Conservation (phyloP, 306 rosid genomes). For the Dryas alaskensis region DNA sequence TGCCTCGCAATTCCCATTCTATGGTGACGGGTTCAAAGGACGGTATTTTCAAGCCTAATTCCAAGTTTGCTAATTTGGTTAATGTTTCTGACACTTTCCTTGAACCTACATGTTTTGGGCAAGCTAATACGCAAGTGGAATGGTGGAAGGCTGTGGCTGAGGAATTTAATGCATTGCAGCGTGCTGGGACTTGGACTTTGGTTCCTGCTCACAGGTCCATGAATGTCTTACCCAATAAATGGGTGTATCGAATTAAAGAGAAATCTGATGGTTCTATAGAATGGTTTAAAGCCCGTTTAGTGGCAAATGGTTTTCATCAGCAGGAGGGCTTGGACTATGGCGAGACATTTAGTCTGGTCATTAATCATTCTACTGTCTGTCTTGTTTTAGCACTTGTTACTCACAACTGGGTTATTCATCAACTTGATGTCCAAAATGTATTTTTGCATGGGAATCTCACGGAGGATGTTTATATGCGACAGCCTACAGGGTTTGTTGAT, state of each 20-base stretch:
- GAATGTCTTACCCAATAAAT: background rate
- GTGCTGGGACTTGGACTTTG: background rate
- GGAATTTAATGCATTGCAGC: background rate
- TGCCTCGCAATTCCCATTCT: background rate
- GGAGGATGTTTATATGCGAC: too few species aligned
- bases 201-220: background rate
- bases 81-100: background rate
- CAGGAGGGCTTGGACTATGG: too few species aligned
- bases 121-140: background rate
- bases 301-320: too few species aligned
- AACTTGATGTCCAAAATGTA: too few species aligned
- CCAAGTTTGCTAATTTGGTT: background rate
- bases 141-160: background rate
- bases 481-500: too few species aligned
- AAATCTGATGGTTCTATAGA: background rate
- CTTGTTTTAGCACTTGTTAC: too few species aligned
- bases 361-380: too few species aligned
- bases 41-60: background rate
- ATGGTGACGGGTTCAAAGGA: background rate
- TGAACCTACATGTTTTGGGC: background rate
- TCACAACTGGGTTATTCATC: too few species aligned
- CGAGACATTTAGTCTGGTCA: too few species aligned
- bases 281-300: background rate
- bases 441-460: too few species aligned
- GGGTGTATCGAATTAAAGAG: background rate